phyloP scores from a whole-genome alignment of 2,329 filamentous ascomycete genomes.

The Hypoxylon sp. region DNA sequence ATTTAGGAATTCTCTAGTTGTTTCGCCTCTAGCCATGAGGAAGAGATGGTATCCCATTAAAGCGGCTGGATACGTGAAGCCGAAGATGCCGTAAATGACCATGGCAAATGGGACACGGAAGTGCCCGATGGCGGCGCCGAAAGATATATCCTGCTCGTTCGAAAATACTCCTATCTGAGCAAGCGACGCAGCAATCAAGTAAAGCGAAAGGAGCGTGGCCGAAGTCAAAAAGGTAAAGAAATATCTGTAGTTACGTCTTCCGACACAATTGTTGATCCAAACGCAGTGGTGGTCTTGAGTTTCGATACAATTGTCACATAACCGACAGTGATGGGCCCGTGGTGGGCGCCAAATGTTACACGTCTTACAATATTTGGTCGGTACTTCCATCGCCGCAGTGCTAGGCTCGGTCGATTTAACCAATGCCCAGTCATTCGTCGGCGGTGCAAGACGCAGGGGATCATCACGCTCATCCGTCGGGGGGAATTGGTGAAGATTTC shows the following conservation, averaged over 20 bases:
- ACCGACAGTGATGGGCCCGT: constrained; percentile 92
- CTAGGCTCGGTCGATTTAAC: constrained; percentile 81
- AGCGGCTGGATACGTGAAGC: constrained; percentile 82
- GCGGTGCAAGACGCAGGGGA: constrained; percentile 81
- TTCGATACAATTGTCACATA: constrained; percentile 97
- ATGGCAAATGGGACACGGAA: constrained; percentile 89
- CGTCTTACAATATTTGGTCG: constrained; percentile 97
- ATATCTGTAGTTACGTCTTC: constrained; percentile 96
- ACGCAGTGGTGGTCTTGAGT: constrained; percentile 98
- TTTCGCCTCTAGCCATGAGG: constrained; percentile 90
- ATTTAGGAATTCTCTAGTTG: constrained; percentile 94
- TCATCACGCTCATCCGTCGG: constrained; percentile 80
- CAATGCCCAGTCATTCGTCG: constrained; percentile 93
- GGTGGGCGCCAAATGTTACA: constrained; percentile 98
- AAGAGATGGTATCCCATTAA: constrained; percentile 92
- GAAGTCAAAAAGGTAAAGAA: constrained; percentile 93
- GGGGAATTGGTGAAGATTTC: constrained; percentile 92
- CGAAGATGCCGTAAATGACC: constrained; percentile 83
- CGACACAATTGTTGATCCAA: constrained; percentile 98
- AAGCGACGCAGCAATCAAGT: constrained; percentile 81
- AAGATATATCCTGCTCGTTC: constrained; percentile 71
- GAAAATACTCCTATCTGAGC: constrained; percentile 82
- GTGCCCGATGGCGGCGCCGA: constrained; percentile 74
- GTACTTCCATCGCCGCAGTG: constrained; percentile 94
- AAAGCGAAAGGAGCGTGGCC: constrained; percentile 80